Evolutionary conservation across 2,329 filamentous ascomycete species (phyloP).

Genomic region (Parastagonospora nodorum): DNA sequence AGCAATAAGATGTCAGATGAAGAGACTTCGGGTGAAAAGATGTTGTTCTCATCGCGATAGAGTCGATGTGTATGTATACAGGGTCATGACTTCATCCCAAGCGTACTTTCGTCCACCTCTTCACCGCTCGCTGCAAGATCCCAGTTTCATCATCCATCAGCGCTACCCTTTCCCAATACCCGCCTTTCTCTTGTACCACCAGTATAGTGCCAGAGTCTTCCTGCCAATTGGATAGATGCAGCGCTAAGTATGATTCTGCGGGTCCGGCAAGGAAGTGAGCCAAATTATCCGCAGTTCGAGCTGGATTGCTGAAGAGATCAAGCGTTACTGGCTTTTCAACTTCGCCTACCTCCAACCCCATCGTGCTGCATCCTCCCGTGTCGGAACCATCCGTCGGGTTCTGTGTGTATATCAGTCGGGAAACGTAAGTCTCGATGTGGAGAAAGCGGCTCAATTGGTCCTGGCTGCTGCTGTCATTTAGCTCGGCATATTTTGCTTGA

Average conservation of each 20-base stretch:
- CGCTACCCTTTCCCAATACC: slow-evolving; percentile 1
- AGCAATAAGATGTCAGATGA: no score
- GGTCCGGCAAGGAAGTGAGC: no score
- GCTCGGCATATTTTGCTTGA: background rate
- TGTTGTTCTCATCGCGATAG: no score
- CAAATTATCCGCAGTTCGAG: no score
- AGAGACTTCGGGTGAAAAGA: no score
- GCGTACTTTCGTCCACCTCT: background rate
- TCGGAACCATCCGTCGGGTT: background rate
- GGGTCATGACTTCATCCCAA: background rate
- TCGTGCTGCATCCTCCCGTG: background rate
- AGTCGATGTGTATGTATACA: background rate
- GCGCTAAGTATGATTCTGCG: background rate
- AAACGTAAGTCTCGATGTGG: background rate
- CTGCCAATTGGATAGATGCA: background rate
- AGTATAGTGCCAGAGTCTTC: background rate
- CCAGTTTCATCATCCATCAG: background rate
- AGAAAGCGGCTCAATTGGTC: background rate
- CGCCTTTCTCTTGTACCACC: background rate
- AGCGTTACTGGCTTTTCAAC: no score
- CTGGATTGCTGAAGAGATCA: no score
- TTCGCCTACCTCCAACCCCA: background rate
- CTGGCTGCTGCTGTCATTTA: background rate
- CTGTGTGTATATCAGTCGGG: background rate
- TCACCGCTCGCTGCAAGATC: background rate